Base-by-base conservation (phyloP, 2,329 filamentous ascomycete genomes). In the Colletotrichum acutatum region DNA sequence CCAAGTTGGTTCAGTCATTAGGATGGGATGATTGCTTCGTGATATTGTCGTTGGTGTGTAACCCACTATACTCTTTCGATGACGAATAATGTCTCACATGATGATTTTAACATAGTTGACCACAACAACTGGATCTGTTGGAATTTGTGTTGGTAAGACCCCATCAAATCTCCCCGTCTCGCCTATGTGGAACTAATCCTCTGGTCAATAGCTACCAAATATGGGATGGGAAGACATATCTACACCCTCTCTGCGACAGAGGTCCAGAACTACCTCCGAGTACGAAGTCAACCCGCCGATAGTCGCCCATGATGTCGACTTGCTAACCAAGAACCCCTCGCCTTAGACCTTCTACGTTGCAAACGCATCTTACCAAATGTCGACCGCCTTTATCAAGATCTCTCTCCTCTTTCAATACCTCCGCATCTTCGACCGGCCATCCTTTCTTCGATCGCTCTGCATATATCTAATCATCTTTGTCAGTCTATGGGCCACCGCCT, bases 21-120 rank as follows among this genome's bases (percentile, higher is more conserved):
- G 81, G 82, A 22, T 82, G 77, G 78, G 82, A 83, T 61, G 82
- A 83, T 71, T 30, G 82, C 1, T 82, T 82, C 53, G 79, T 83
- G 22, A 66, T 81, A 1, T 60, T 82, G 24, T 81, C 79, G 65
- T 70, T 79, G 72, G 79, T 83, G 75, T 52, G 78, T 68, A 14
- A 16, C 42, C 22, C 30, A 22, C n/a, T 76, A n/a, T 4, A 52
- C 57, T 3, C n/a, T 24, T 5, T 65, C 54, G 4, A 14, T 14
- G 32, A 14, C 16, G 42, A 12, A 22, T 9, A 34, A 8, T 4
- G 14, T 34, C 66, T 65, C 8, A 69, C 52, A 52, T 12, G 28
- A n/a, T 4, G 8, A 9, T 2, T 8, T 2, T 12, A 30, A 37
- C 34, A n/a, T 22, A 71, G 68, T 19, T 66, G 1, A 66, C 57